Conservation (phyloP, 163 green algal genomes). For the Volvox carteri region DNA sequence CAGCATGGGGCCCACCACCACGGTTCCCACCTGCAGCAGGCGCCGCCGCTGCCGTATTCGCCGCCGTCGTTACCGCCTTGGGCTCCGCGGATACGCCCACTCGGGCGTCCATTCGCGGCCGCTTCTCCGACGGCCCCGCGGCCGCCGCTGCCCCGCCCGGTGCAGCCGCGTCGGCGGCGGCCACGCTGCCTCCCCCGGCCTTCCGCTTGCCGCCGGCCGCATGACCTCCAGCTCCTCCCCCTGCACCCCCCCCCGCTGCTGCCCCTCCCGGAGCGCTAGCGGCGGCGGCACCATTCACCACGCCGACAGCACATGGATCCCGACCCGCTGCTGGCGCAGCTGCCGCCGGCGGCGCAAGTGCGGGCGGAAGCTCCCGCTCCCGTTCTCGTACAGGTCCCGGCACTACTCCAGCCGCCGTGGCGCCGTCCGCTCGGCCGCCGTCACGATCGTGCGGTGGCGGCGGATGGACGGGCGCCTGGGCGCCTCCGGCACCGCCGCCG, state of each 20-base stretch:
- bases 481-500: neutral
- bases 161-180: neutral
- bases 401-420: neutral
- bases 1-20: no score
- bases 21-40: no score
- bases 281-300: neutral
- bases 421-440: neutral
- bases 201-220: slow-evolving; percentile 34
- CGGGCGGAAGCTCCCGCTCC: slow-evolving; percentile 38
- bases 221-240: neutral
- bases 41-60: neutral
- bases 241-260: neutral
- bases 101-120: neutral
- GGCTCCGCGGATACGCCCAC: no score
- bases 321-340: neutral
- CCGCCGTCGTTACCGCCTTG: no score
- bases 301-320: neutral
- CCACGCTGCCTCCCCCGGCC: neutral
- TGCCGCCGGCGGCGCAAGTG: no score
- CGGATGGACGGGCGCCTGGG: neutral
- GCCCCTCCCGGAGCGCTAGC: no score
- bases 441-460: neutral
- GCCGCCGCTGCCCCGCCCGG: neutral
- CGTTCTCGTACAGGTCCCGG: neutral
- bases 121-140: slow-evolving; percentile 17